Base-by-base conservation (phyloP, 2,329 filamentous ascomycete genomes). In the Penicillium griseofulvum region DNA sequence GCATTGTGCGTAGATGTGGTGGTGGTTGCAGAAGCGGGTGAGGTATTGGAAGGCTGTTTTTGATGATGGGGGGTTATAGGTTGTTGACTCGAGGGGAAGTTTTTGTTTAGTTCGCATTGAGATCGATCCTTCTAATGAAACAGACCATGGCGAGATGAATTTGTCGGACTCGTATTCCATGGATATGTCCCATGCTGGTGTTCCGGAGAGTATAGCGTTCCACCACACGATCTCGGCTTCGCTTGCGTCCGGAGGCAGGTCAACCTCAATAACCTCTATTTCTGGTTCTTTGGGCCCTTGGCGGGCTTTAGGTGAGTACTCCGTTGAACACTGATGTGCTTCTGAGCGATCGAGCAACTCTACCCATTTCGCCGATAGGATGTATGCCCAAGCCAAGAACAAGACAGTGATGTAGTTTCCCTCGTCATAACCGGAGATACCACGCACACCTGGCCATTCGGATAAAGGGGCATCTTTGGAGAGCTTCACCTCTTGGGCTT, bases 331-430 rank as follows among this genome's bases (percentile, higher is more conserved):
- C 38, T 54, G 43, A 22, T 67, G 63, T 5, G 56, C 57, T 1
- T 37, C 38, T 33, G 63, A 68, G 28, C 50, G 49, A 39, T 31
- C 29, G 24, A 65, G 62, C 29, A 62, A 52, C 48, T 67, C 63
- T 43, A 55, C 60, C 63, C 61, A 69, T 49, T 58, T 49, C 41
- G 57, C 61, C 43, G 62, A 67, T 28, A 65, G 19, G 2, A 68
- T 61, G 57, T 66, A 65, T 9, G 64, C 61, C 62, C 65, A 68
- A 42, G 64, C 64, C 19, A 67, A 34, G 33, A 57, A 63, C 14
- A 68, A 51, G 1, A 64, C 51, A 3, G 57, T 33, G 2, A 68
- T 9, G 48, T 68, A 60, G 34, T 66, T 68, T 7, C 58, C 61
- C 10, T 62, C 36, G 22, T 66, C 64, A 34, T 63, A 61, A 10